These are phyloP conservation scores for Omphalotus olearius DNA, from an alignment of 1,284 basidiomycete genomes.

Conservation along the genomic window DNA sequence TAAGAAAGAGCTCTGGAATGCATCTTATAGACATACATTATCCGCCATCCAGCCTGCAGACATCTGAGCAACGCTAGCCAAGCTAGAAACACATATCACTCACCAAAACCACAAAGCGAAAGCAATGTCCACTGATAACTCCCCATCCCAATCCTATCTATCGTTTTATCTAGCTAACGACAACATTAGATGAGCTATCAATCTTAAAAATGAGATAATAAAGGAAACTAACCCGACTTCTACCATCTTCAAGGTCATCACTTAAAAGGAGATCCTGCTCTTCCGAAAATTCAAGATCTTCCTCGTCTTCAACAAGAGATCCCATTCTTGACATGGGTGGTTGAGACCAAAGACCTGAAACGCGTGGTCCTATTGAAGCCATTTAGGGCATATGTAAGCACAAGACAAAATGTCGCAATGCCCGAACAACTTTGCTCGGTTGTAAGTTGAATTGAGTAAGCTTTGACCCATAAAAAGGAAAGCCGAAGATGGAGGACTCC, in stretches of 20 bases:
- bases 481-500: no score
- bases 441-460: background rate
- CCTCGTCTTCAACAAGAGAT: slow-evolving; percentile 19
- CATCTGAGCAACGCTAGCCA: slow-evolving; percentile 1
- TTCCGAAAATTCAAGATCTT: slow-evolving; percentile 25
- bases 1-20: slow-evolving; percentile 10
- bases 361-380: slow-evolving; percentile 18
- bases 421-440: background rate
- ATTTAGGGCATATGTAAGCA: slow-evolving; percentile 11
- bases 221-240: slow-evolving; percentile 46
- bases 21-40: slow-evolving; percentile 51
- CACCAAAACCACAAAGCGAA: slow-evolving; percentile 83
- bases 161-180: slow-evolving; percentile 67
- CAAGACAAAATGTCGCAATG: slow-evolving; percentile 1
- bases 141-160: slow-evolving; percentile 89
- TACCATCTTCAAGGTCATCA: slow-evolving; percentile 35
- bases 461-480: no score
- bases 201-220: background rate
- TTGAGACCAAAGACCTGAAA: slow-evolving; percentile 17
- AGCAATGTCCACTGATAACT: slow-evolving; percentile 80
- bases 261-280: slow-evolving; percentile 19
- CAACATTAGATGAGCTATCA: background rate
- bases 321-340: slow-evolving; percentile 7
- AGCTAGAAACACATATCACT: slow-evolving; percentile 26
- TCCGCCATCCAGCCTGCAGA: slow-evolving; percentile 77